A percentile compares a stretch with the other conserved stretches of the same genome.
Conservation (phyloP, 257 asterid species). For the Rhazya stricta region DNA sequence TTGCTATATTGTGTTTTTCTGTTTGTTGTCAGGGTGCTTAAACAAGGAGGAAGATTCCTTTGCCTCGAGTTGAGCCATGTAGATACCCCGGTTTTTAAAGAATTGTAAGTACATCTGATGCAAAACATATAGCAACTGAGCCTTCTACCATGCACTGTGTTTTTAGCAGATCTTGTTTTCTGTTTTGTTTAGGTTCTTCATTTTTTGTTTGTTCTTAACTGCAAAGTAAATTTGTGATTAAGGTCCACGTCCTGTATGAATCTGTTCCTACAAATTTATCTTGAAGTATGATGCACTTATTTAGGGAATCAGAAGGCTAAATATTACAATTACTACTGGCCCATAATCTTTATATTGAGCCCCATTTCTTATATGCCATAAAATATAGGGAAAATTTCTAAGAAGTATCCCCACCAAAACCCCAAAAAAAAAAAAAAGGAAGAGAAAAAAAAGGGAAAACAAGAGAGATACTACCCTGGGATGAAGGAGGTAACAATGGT, state of each 20-base stretch:
- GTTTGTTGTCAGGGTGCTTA: slow-evolving; percentile 66
- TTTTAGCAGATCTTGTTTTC: not conserved
- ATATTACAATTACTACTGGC: not conserved
- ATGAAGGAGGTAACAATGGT: no score
- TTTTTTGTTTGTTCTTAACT: not conserved
- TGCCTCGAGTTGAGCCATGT: slow-evolving; percentile 96
- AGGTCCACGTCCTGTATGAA: not conserved
- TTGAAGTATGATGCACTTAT: not conserved
- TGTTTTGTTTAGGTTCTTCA: not conserved
- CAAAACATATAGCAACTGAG: not conserved
- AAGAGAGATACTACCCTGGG: no score
- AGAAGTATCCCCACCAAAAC: not conserved
- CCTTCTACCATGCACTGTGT: not conserved
- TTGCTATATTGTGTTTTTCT: not conserved
- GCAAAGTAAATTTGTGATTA: not conserved
- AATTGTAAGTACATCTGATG: slow-evolving; percentile 53
- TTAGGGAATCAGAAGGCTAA: not conserved
- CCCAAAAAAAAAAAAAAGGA: no score
- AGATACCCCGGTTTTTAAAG: slow-evolving; percentile 64
- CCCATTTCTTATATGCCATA: not conserved
- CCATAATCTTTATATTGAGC: not conserved
- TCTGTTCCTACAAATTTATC: not conserved
- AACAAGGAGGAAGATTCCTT: slow-evolving; percentile 90
- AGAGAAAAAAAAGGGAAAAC: no score
- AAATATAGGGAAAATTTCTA: not conserved